These are phyloP conservation scores for Vaucheria bursata DNA, from an alignment of 352 stramenopile species.

Conservation along the genomic window DNA sequence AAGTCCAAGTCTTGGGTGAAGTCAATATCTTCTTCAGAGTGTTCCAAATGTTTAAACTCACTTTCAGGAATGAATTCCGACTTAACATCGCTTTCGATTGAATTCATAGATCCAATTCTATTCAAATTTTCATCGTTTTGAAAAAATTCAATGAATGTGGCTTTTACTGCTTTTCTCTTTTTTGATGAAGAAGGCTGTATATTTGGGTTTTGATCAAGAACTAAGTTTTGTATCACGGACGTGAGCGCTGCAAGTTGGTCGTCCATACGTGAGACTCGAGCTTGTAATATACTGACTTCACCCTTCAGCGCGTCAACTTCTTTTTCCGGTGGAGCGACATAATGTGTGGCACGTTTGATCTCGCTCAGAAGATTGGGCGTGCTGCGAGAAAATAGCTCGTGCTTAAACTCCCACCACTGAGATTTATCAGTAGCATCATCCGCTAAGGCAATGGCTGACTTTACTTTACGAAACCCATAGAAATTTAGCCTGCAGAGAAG, in stretches of 20 bases:
- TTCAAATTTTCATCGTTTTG: not conserved
- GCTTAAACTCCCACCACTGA: conserved; percentile 49
- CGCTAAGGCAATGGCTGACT: conserved; percentile 50
- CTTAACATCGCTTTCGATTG: not conserved
- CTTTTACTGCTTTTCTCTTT: not conserved
- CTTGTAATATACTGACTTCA: conserved; percentile 29
- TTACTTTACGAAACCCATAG: conserved; percentile 78
- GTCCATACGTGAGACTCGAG: conserved; percentile 36
- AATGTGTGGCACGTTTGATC: conserved; percentile 44
- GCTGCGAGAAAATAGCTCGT: conserved; percentile 37
- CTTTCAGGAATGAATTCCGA: not conserved
- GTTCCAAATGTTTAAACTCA: not conserved
- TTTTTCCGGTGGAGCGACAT: conserved; percentile 32
- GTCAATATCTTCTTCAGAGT: not conserved
- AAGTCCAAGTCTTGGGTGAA: not conserved
- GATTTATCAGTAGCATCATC: conserved; percentile 23
- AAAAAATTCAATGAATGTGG: not conserved
- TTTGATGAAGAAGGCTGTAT: not conserved
- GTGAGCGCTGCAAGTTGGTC: conserved; percentile 28
- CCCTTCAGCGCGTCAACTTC: conserved; percentile 33
- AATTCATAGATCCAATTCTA: not conserved
- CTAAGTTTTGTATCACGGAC: conserved; percentile 27
- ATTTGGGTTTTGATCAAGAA: conserved; percentile 6
- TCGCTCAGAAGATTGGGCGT: conserved; percentile 38
- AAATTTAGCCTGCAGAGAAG: conserved; percentile 59